Conservation (phyloP, 768 basidiomycete genomes). For the Myochromella boudieri region DNA sequence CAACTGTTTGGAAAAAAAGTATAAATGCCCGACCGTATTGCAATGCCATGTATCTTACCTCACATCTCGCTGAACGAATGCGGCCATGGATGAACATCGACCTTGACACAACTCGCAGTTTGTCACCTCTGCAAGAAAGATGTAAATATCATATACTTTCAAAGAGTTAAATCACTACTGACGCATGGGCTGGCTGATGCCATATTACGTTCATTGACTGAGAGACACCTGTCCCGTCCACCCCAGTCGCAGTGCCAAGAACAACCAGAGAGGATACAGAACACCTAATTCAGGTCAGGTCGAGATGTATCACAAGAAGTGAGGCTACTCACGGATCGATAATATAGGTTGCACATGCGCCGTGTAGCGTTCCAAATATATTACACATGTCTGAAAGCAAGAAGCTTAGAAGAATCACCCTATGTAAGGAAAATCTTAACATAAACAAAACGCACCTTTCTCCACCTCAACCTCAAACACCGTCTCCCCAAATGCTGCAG, state of each 20-base stretch:
- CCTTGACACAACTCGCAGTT: constrained; percentile 39
- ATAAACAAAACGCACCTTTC: constrained; percentile 26
- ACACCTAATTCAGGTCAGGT: constrained; percentile 32
- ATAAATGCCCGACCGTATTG: neutral
- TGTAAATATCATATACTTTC: neutral
- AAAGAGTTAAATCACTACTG: constrained; percentile 13
- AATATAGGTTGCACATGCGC: constrained; percentile 55
- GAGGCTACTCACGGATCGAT: constrained; percentile 48
- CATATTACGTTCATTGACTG: constrained; percentile 52
- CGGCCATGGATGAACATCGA: constrained; percentile 42
- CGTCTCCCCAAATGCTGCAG: constrained; percentile 27
- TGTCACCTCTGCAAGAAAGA: constrained; percentile 34
- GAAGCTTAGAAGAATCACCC: neutral
- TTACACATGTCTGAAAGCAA: constrained; percentile 54
- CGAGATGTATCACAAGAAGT: neutral
- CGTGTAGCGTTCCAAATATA: constrained; percentile 46
- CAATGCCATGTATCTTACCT: constrained; percentile 31
- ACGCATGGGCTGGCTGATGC: constrained; percentile 42
- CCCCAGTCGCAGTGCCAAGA: constrained; percentile 36
- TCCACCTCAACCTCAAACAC: constrained; percentile 40
- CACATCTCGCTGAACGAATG: constrained; percentile 41
- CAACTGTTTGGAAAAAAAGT: constrained; percentile 27
- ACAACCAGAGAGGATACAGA: constrained; percentile 41
- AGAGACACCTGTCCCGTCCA: constrained; percentile 46
- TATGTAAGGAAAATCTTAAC: neutral